Base-by-base conservation (phyloP, 106 monocot species). In the Dioscorea zingiberensis region DNA sequence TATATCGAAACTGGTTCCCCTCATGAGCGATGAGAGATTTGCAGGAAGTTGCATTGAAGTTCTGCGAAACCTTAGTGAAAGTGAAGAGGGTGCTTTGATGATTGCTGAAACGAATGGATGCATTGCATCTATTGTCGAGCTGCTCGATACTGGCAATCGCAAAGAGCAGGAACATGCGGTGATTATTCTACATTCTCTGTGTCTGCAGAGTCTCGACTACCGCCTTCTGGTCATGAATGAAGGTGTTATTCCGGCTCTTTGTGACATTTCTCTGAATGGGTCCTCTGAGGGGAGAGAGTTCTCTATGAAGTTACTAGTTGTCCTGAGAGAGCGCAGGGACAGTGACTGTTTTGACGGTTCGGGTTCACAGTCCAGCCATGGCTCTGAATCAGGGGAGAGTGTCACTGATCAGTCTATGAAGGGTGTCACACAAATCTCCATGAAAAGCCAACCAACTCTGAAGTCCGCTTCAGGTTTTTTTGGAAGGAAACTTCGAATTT, bases 191-290 rank as follows among this genome's bases (percentile, higher is more conserved):
- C 63, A 78, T 27, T 64, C 73, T 62, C 10, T 89, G 48, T 93
- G 89, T 57, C 79, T 68, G 47, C 47, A 47, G 18, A 76, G 77
- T 73, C 22, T 51, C 16, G 78, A 83, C 2, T 68, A 93, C 61
- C 81, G 81, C 54, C 48, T 60, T 7, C 45, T 82, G n/a, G 81
- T 97, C 13, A 63, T 89, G 91, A 78, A 97, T 47, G 89, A 98
- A 69, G 92, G 89, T 25, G 69, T 93, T 6, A 80, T 98, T 62
- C 92, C 89, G 32, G 56, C 88, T 47, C 84, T 98, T 27, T 88
- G 88, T 17, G 49, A 86, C 65, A 77, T 93, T 16, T 93, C 93
- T 14, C 75, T 89, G 3, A 98, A 84, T 68, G 98, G 98, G 23
- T 93, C 49, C 56, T 22, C 29, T 2, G 68, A 77, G 38, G 81